Evolutionary conservation across 345 rosid genomes (phyloP).

Genomic region (Fremontodendron californicum): DNA sequence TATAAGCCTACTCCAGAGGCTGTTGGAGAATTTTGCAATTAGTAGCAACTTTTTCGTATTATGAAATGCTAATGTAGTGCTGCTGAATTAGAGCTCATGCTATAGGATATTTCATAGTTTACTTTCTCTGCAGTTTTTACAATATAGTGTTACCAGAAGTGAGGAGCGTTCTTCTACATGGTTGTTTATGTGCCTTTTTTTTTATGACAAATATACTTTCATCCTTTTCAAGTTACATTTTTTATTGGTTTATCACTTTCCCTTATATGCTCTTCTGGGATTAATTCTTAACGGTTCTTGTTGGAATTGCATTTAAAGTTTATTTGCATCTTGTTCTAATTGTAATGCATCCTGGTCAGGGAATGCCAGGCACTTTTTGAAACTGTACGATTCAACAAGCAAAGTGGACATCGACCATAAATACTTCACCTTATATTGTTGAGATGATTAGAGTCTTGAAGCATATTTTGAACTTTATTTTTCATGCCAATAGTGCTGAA

Average conservation of each 20-base stretch:
- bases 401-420: neutral
- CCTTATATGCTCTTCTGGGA: neutral
- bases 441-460: neutral
- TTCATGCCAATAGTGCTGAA: neutral
- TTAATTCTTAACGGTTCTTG: neutral
- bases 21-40: neutral
- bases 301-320: neutral
- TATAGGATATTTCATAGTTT: neutral
- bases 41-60: neutral
- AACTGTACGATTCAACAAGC: neutral
- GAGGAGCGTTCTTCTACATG: neutral
- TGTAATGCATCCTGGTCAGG: neutral
- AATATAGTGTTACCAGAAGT: neutral
- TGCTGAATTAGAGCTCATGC: neutral
- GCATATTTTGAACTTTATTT: neutral
- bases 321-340: neutral
- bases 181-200: neutral
- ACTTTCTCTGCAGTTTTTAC: neutral
- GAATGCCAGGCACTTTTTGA: neutral
- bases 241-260: neutral
- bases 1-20: neutral
- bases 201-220: neutral
- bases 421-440: neutral
- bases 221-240: neutral
- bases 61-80: neutral